Percentiles rank a stretch among this genome's conserved stretches.
phyloP scores from a whole-genome alignment of 2,329 filamentous ascomycete species.

The Shiraia bambusicola region DNA sequence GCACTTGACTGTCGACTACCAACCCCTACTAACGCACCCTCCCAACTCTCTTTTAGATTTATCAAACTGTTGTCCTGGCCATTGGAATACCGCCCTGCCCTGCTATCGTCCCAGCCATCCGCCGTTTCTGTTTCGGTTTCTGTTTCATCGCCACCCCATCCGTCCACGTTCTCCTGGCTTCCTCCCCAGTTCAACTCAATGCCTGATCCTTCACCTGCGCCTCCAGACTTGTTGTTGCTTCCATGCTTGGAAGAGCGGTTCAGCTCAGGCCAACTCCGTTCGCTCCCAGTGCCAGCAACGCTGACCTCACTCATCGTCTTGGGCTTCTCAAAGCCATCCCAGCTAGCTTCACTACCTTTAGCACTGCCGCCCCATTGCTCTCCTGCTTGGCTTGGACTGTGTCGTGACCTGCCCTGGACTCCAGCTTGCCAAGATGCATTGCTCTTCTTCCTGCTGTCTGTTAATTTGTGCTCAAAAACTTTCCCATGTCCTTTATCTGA shows the following conservation, averaged over 20 bases:
- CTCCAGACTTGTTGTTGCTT: not conserved
- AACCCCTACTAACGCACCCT: constrained; percentile 18
- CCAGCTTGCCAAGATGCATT: not conserved
- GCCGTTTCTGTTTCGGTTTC: not conserved
- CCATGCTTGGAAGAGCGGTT: not conserved
- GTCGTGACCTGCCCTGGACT: not conserved
- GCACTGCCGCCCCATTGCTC: not conserved
- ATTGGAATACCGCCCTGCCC: constrained; percentile 12
- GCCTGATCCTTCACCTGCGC: not conserved
- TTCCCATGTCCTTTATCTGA: constrained; percentile 3
- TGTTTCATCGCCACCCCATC: not conserved
- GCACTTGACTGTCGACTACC: constrained; percentile 9
- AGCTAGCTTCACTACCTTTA: constrained; percentile 6
- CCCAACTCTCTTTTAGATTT: constrained; percentile 25
- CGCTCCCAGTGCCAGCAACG: constrained; percentile 13
- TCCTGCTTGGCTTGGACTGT: not conserved
- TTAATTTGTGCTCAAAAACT: not conserved
- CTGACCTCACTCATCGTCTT: constrained; percentile 24
- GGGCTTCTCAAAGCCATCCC: constrained; percentile 23
- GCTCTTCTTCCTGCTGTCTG: not conserved
- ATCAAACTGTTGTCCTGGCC: constrained; percentile 25
- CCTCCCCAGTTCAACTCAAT: not conserved
- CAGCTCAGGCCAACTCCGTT: constrained; percentile 4
- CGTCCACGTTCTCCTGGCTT: constrained; percentile 4
- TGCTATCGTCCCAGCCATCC: not conserved